phyloP scores from a whole-genome alignment of 2,329 filamentous ascomycete genomes.

The Epichloe coenophiala region DNA sequence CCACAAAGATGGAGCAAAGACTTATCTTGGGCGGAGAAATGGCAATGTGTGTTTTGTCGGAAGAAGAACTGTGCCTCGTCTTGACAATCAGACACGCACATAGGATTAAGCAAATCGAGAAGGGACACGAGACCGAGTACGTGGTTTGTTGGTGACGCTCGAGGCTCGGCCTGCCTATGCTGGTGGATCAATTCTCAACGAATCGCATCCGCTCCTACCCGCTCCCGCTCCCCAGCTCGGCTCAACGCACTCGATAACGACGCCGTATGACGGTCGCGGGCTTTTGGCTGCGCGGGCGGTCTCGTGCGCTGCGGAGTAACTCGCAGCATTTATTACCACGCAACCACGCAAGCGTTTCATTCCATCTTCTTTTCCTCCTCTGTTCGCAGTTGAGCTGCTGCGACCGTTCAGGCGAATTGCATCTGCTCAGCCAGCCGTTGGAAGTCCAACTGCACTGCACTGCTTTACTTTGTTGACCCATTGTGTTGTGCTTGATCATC shows the following conservation, averaged over 20 bases:
- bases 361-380: neutral
- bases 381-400: no score
- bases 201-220: neutral
- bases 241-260: neutral
- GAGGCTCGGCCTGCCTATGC: neutral
- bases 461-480: neutral
- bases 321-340: neutral
- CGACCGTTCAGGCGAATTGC: no score
- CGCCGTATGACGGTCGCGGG: neutral
- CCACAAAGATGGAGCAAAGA: no score
- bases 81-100: no score
- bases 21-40: no score
- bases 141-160: no score
- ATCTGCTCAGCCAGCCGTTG: no score
- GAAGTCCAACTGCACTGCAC: neutral
- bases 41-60: no score
- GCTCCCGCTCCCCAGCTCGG: neutral
- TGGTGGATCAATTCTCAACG: neutral
- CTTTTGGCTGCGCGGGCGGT: neutral
- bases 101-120: no score
- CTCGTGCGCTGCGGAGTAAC: neutral
- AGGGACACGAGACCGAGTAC: no score
- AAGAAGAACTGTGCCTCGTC: no score
- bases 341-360: neutral
- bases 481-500: neutral